Base-by-base conservation (phyloP, 106 monocot genomes). In the Dactylorhiza incarnata region DNA sequence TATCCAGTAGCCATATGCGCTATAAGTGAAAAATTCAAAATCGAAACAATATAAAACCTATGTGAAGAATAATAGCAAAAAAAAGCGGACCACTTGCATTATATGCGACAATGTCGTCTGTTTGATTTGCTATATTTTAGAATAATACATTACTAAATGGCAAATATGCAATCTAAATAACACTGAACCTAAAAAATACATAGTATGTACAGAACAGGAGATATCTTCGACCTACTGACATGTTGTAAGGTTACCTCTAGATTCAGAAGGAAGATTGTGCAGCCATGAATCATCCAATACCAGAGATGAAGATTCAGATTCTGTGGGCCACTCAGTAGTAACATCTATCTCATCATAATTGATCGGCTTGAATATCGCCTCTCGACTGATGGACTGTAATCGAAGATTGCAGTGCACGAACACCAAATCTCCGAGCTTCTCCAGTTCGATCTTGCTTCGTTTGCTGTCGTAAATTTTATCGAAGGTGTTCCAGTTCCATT, bases 221-320 rank as follows among this genome's bases (percentile, higher is more conserved):
- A 22, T 43, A 48, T 79, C 25, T 71, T 16, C 19, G 48, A 29
- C 19, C 76, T 71, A 73, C 65, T 76, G 79, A 77, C 59, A 86
- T 74, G 19, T 69, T 80, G 70, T 73, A 19, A 70, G 45, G 71
- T 71, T 83, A 63, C 49, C 77, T 78, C 59, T 26, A 15, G 46
- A 74, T 43, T 78, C 86, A 76, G 71, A 51, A 16, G 85, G 81
- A 26, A 86, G 51, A 83, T 80, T 55, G 26, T 86, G 6, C 37
- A 87, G 62, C 84, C 87, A 87, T 65, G 84, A 78, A 73, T 84
- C 83, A 76, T 87, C 87, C 49, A 87, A 71, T 37, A 79, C 19
- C 72, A 73, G 76, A n/a, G 81, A 81, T 11, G 78, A 77, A 68
- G 79, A 69, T 61, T 87, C 81, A 45, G 69, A 73, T 54, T 87